These are phyloP conservation scores for Trametes villosa DNA, from an alignment of 768 basidiomycete species.

Conservation along the genomic window DNA sequence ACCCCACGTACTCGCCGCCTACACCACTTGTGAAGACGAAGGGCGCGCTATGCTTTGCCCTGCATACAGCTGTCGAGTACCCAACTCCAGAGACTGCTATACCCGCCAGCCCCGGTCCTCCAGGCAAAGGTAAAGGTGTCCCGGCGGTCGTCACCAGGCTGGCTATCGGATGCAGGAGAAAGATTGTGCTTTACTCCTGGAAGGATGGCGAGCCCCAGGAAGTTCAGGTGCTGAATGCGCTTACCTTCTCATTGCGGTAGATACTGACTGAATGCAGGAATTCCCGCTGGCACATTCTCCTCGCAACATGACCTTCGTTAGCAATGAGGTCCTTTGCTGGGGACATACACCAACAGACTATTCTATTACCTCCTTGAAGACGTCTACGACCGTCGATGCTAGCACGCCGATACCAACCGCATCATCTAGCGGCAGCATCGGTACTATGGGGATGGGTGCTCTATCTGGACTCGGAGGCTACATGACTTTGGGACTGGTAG, in stretches of 20 bases:
- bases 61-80: conserved; percentile 65
- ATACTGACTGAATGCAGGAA: conserved; percentile 57
- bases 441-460: conserved; percentile 66
- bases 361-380: conserved; percentile 70
- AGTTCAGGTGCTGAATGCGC: conserved; percentile 53
- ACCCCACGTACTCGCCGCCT: conserved; percentile 72
- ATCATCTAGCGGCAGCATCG: conserved; percentile 45
- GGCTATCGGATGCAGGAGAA: conserved; percentile 84
- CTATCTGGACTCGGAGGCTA: conserved; percentile 82
- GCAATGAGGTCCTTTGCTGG: conserved; percentile 63
- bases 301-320: conserved; percentile 78
- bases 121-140: conserved; percentile 47
- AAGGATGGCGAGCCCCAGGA: conserved; percentile 82
- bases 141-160: conserved; percentile 76
- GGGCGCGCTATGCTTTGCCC: conserved; percentile 80
- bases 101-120: conserved; percentile 20
- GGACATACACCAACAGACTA: conserved; percentile 83
- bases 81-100: conserved; percentile 34
- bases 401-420: conserved; percentile 40
- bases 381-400: conserved; percentile 61
- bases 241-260: neutral
- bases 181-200: conserved; percentile 85
- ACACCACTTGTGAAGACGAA: conserved; percentile 78
- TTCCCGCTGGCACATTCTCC: conserved; percentile 85
- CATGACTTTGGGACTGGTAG: conserved; percentile 81